Percentiles rank a stretch among this genome's conserved stretches.
Conservation (phyloP, 345 rosid species). For the Conringia planisiliqua region DNA sequence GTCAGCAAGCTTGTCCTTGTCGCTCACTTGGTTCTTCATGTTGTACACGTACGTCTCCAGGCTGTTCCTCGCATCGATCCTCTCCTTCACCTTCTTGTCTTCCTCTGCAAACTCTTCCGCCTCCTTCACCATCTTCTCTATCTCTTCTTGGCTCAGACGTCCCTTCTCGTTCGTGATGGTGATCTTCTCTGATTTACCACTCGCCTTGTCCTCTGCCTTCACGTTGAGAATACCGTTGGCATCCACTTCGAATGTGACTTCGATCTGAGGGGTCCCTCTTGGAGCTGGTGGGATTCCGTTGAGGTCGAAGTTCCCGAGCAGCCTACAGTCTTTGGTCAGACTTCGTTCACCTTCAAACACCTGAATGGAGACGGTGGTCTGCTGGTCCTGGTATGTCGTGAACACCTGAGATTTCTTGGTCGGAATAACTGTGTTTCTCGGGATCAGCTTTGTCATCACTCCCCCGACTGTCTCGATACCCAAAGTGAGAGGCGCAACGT, state of each 20-base stretch:
- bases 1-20: constrained; percentile 95
- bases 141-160: constrained; percentile 93
- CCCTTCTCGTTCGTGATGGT: constrained; percentile 97
- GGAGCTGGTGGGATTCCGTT: constrained; percentile 88
- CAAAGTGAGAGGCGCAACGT: constrained; percentile 92
- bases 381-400: constrained; percentile 98
- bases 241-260: constrained; percentile 93
- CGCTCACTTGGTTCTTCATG: constrained; percentile 93
- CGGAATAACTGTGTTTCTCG: constrained; percentile 95
- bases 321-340: constrained; percentile 89
- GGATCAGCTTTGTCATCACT: constrained; percentile 98
- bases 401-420: constrained; percentile 98
- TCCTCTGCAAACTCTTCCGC: constrained; percentile 98
- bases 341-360: constrained; percentile 99
- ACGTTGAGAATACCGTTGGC: constrained; percentile 94
- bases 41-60: constrained; percentile 86
- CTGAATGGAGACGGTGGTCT: constrained; percentile 95
- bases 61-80: constrained; percentile 82
- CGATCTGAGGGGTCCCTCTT: constrained; percentile 98
- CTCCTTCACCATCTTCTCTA: constrained; percentile 87
- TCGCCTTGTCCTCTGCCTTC: constrained; percentile 89
- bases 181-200: constrained; percentile 86
- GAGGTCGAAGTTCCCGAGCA: constrained; percentile 85
- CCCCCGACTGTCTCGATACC: constrained; percentile 99
- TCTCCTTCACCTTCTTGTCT: constrained; percentile 94